Base-by-base conservation (phyloP, 345 rosid genomes). In the Arabis hirsuta region DNA sequence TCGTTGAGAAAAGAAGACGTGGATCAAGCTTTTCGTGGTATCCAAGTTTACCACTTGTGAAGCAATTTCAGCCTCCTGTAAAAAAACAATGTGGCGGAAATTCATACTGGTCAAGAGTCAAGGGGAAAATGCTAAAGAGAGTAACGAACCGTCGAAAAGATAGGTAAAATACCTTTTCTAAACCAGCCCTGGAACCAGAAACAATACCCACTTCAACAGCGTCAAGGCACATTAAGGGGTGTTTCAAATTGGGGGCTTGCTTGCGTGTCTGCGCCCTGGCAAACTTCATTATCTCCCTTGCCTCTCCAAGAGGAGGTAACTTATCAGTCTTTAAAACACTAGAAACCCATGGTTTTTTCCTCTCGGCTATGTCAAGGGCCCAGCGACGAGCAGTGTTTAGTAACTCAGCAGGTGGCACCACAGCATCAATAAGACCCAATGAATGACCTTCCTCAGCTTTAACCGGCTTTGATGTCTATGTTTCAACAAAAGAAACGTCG, bases 221-320 rank as follows among this genome's bases (percentile, higher is more conserved):
- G 50, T 91, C 90, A 59, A 91, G 90, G 83, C 97, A 91, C 81
- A 86, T 86, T 53, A 89, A 48, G n/a, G 97, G 99, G 69, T 95
- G 96, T 60, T 70, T 84, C 62, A 91, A 76, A 78, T 91, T 88
- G 10, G 96, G 99, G 66, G 97, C 96, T 70, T 51, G 91, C 80
- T 80, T 91, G 48, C 69, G 85, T 46, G 85, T 81, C 75, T 95
- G 92, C 26, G 72, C 85, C 79, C 90, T 87, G 6, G 85, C 97
- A 86, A 91, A 90, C 65, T 83, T 87, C 79, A 91, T 78, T 74
- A 90, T 91, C 76, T 95, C 90, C 79, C 90, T 84, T 59, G 96
- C 96, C 75, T 95, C 97, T 39, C 90, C 92, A 68, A 91, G 92
- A 55, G 99, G 71, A 71, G 88, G 93, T 70, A 95, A 65, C 79